Evolutionary conservation across 805 yeast genomes (phyloP), one percentile per base, ranked within the genome.

Genomic region (Starmerella potacharoeniae): DNA sequence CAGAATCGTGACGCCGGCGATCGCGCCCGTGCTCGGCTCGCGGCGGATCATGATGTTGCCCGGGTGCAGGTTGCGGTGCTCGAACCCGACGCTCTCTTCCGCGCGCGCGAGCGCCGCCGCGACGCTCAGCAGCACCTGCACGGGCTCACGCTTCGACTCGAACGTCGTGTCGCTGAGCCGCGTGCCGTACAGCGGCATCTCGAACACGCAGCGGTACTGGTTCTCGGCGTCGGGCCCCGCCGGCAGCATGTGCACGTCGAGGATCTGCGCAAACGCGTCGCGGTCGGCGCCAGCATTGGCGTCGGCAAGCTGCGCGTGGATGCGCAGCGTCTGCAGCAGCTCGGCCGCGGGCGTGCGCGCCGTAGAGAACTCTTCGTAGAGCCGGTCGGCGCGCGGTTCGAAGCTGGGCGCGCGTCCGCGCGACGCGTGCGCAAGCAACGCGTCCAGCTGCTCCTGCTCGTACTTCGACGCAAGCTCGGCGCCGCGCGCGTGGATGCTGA

Each of bases 41-140:
- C 55, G 42, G 50, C 72, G 72, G 16, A 84, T 69, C 14, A 82
- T 69, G 52, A 84, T 71, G 62, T 84, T 84, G 11, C 83, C 82
- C 75, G 84, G 74, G 58, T 81, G 84, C 56, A 84, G 67, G 65
- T 84, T 86, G 48, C 91, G 73, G 62, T 84, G 91, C 67, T 84
- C 90, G 67, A 83, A 83, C 57, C 75, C 72, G 56, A 71, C 69
- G 39, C 69, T 64, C 14, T 70, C 66, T 65, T 84, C 89, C 1
- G 80, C 83, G 9, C 67, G 68, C 30, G 77, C 74, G 30, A 84
- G 66, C 5, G 73, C 66, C n/a, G 70, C 66, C 1, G 73, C 79
- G 30, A 80, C 69, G 57, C 74, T 74, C 79, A 81, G 77, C 60
- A 84, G 81, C 1, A 84, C 74, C 9, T 58, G 54, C 64, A 71